Conservation (phyloP, 2,329 filamentous ascomycete genomes). For the Microdochium bolleyi region DNA sequence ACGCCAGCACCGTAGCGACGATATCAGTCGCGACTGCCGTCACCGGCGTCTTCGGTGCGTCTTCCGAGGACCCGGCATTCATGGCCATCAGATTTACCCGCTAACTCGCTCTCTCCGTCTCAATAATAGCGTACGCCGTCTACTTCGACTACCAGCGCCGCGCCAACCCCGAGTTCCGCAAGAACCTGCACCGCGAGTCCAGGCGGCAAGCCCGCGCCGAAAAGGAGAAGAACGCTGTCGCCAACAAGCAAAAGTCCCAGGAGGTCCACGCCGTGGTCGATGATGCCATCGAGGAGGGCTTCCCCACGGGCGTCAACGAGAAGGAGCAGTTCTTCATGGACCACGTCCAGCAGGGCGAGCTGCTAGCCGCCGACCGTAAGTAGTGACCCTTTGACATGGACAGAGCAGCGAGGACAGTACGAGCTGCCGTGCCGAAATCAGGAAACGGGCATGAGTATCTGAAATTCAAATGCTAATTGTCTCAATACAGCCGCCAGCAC, state of each 20-base stretch:
- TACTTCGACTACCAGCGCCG: conserved; percentile 65
- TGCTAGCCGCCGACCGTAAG: conserved; percentile 74
- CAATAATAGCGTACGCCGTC: conserved; percentile 47
- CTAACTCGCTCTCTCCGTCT: conserved; percentile 5
- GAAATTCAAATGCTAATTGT: conserved; percentile 5
- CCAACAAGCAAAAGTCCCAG: conserved; percentile 60
- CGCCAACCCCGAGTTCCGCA: conserved; percentile 56
- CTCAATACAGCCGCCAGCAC: conserved; percentile 49
- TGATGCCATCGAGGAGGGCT: conserved; percentile 82
- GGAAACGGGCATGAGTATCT: background rate
- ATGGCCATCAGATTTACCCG: conserved; percentile 10
- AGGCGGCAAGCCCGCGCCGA: conserved; percentile 62
- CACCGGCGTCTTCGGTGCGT: conserved; percentile 51
- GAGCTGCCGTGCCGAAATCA: no score
- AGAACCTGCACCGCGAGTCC: conserved; percentile 65
- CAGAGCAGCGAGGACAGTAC: background rate
- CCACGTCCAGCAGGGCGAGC: conserved; percentile 84
- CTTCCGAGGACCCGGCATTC: conserved; percentile 1
- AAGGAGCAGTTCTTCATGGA: conserved; percentile 96
- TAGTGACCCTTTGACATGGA: conserved; percentile 7
- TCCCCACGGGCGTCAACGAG: conserved; percentile 84
- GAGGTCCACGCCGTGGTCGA: conserved; percentile 69
- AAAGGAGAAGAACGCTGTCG: conserved; percentile 63
- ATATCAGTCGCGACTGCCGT: conserved; percentile 54
- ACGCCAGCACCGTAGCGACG: conserved; percentile 48